Conservation (phyloP, 2,329 filamentous ascomycete genomes). For the Biscogniauxia mediterranea region DNA sequence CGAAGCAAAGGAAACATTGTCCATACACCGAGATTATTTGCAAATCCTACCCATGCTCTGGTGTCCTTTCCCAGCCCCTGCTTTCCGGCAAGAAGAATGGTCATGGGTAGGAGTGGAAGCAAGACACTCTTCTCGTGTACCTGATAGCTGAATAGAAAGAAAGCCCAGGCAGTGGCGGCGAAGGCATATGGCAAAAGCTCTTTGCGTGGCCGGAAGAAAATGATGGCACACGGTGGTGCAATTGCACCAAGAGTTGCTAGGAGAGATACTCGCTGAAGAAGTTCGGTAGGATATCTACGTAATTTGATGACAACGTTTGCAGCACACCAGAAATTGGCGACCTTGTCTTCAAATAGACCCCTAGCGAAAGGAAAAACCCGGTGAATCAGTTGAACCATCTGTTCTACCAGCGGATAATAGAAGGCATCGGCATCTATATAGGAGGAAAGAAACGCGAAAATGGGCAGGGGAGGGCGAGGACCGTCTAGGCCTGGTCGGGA, state of each 20-base stretch:
- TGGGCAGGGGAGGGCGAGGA: slow-evolving; percentile 60
- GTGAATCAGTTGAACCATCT: slow-evolving; percentile 80
- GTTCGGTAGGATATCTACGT: slow-evolving; percentile 64
- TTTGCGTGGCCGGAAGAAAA: slow-evolving; percentile 76
- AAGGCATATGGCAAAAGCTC: slow-evolving; percentile 77
- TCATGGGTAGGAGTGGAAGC: slow-evolving; percentile 90
- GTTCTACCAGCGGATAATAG: slow-evolving; percentile 74
- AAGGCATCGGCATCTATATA: slow-evolving; percentile 62
- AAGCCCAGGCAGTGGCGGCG: slow-evolving; percentile 86
- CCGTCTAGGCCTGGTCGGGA: slow-evolving; percentile 55
- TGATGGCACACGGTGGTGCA: slow-evolving; percentile 71
- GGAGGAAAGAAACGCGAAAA: slow-evolving; percentile 56
- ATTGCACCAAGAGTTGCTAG: slow-evolving; percentile 74
- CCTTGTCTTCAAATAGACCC: slow-evolving; percentile 98
- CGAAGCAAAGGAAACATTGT: slow-evolving; percentile 90
- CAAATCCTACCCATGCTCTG: slow-evolving; percentile 92
- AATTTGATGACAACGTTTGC: slow-evolving; percentile 89
- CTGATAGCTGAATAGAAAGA: slow-evolving; percentile 97
- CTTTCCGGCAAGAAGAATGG: slow-evolving; percentile 74
- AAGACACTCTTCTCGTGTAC: slow-evolving; percentile 98
- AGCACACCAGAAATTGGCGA: slow-evolving; percentile 97
- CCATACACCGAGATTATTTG: slow-evolving; percentile 85
- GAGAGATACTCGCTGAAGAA: slow-evolving; percentile 76
- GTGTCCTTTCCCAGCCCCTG: slow-evolving; percentile 74
- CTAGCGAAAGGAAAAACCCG: slow-evolving; percentile 94